Conservation (phyloP, 1,284 basidiomycete genomes). For the Melampsora americana region DNA sequence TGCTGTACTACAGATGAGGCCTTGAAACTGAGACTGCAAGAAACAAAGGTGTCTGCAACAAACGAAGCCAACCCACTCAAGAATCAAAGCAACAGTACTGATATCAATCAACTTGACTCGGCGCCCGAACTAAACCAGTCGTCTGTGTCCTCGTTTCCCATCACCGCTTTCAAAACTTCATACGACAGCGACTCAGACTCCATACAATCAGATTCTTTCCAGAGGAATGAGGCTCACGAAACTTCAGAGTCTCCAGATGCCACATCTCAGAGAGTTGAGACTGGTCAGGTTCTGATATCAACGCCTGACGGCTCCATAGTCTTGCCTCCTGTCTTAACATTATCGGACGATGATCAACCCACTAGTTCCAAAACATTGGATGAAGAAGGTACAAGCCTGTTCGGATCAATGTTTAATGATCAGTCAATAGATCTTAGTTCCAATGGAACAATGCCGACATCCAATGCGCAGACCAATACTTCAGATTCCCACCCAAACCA, state of each 20-base stretch:
- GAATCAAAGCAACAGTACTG: not conserved
- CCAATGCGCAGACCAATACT: conserved; percentile 58
- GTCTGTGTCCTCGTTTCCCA: not conserved
- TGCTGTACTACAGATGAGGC: conserved; percentile 20
- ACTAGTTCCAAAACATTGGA: conserved; percentile 54
- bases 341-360: conserved; percentile 57
- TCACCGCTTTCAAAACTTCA: not conserved
- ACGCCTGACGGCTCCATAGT: conserved; percentile 3
- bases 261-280: not conserved
- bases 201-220: not conserved
- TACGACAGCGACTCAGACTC: not conserved
- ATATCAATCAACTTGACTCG: not conserved
- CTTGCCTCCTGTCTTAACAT: not conserved
- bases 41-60: conserved; percentile 14
- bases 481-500: conserved; percentile 48
- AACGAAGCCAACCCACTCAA: not conserved
- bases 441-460: conserved; percentile 55
- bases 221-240: not conserved
- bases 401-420: conserved; percentile 73
- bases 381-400: conserved; percentile 65
- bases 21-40: conserved; percentile 36
- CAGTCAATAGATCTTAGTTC: conserved; percentile 57
- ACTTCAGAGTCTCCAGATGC: not conserved
- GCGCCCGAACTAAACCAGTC: not conserved
- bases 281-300: not conserved